Base-by-base conservation (phyloP, 352 stramenopile species). In the Globisporangium spinosum region DNA sequence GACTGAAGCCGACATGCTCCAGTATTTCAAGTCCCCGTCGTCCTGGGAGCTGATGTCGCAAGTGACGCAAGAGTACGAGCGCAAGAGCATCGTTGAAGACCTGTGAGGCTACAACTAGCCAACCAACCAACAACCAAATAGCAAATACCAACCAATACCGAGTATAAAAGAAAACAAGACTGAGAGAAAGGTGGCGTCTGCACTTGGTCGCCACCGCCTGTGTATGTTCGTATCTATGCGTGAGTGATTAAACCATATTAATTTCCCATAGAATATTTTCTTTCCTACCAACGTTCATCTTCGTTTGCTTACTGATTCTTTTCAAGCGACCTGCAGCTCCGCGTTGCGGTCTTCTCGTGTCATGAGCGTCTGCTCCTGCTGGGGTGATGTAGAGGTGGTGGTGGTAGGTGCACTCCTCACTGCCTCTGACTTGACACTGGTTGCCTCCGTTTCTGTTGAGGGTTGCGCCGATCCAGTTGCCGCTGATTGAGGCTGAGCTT, bases 31-130 rank as follows among this genome's bases (percentile, higher is more conserved):
- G 65, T 78, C 79, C 22, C 80, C 80, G n/a, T 88, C 80, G 47
- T 80, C 83, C 2, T 92, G 83, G 83, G 83, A 90, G 64, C 73
- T 89, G 62, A 77, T 85, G 29, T 77, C 80, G 65, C 82, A 92
- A 64, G 77, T 86, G 29, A 81, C 76, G 57, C 74, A 88, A 66
- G 74, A 89, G 70, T 91, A 83, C 71, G 78, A 47, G 40, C 65
- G 65, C 45, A 70, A 70, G 58, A 59, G 57, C 27, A 43, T 70
- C 22, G 22, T 43, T 40, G 45, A 70, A 34, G 57, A 56, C 22
- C 57, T 65, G 57, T 70, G 32, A 70, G 65, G 8, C 54, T 43
- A 22, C 40, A n/a, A 49, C 15, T n/a, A n/a, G n/a, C 40, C 40
- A n/a, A n/a, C 5, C 38, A 45, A 45, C 38, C 38, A 45, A 17